Evolutionary conservation across 139 green algal genomes (phyloP).

Genomic region (Coccomyxa sp.): DNA sequence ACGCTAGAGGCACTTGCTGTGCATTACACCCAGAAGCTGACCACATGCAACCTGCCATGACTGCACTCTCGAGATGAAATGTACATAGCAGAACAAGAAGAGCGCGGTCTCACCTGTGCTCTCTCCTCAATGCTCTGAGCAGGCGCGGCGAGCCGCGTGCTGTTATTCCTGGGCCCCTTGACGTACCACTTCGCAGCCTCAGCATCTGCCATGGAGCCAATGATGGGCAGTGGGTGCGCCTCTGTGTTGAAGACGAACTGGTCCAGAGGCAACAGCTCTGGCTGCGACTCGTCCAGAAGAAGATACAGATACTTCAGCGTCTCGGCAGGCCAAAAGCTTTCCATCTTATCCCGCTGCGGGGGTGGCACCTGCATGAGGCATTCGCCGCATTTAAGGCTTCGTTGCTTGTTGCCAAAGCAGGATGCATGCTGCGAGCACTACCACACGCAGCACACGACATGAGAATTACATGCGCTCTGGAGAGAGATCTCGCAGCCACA

Average conservation of each 20-base stretch:
- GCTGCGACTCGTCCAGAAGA: conserved; percentile 23
- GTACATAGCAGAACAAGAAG: not conserved
- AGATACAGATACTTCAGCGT: conserved; percentile 89
- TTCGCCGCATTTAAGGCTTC: too few relatives aligned
- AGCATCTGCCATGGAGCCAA: conserved; percentile 25
- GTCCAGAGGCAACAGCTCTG: conserved; percentile 49
- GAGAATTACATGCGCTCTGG: too few relatives aligned
- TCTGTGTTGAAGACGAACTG: conserved; percentile 89
- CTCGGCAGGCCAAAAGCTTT: conserved; percentile 84
- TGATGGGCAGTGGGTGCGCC: conserved; percentile 72
- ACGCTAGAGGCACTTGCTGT: not conserved
- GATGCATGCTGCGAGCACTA: too few relatives aligned
- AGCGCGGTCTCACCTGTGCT: not conserved
- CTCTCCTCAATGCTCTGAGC: not conserved
- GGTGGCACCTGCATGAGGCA: conserved; percentile 56
- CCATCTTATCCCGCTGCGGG: conserved; percentile 64
- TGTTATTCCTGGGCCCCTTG: not conserved
- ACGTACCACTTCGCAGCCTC: not conserved
- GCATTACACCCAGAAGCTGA: not conserved
- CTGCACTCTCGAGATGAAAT: not conserved
- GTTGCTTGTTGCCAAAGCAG: too few relatives aligned
- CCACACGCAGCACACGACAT: too few relatives aligned
- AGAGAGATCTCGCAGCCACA: too few relatives aligned
- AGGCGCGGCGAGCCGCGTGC: too few relatives aligned
- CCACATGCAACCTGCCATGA: not conserved